Evolutionary conservation across 768 basidiomycete genomes (phyloP), one percentile per base, ranked within the genome.

Genomic region (Lactifluus piperatus): DNA sequence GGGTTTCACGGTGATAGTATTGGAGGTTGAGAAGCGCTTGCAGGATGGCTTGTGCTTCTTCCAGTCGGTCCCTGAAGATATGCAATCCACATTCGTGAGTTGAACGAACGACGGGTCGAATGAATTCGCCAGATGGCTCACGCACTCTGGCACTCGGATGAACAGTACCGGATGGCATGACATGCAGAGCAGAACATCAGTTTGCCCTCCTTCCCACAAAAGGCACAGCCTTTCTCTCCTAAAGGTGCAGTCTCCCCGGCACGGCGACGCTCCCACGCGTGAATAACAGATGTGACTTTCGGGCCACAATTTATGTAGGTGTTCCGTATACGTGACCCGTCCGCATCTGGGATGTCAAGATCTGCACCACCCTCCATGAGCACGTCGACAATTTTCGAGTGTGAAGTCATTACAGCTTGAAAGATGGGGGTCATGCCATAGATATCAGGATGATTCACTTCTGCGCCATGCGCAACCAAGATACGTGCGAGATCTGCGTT

Each of bases 71-170:
- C 69, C 83, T 83, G 57, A 18, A 58, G 16, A n/a, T 20, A 32
- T 14, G 14, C 11, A n/a, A 20, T 54, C n/a, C n/a, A n/a, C 20
- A 18, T 13, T 27, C 2, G 8, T 14, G 32, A 63, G 32, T 39
- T n/a, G n/a, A n/a, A n/a, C 8, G 27, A 22, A 24, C 5, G 30
- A 4, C 18, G 16, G 13, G 16, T 39, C 13, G 16, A 39, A 39
- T 9, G 18, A 8, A 39, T 36, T 11, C 3, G 24, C 6, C 10
- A 37, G 41, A 32, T 48, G 18, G n/a, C 51, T 0, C 20, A 70
- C 79, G 4, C 64, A 81, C 82, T 70, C 68, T 83, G 83, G 60
- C 83, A 83, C 32, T 75, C 76, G 1, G 69, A 62, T 5, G 80
- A 81, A 56, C 83, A 84, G 60, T 84, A 84, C 24, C 11, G 34